phyloP scores from a whole-genome alignment of 768 basidiomycete species.

The Goffeauzyma gilvescens region DNA sequence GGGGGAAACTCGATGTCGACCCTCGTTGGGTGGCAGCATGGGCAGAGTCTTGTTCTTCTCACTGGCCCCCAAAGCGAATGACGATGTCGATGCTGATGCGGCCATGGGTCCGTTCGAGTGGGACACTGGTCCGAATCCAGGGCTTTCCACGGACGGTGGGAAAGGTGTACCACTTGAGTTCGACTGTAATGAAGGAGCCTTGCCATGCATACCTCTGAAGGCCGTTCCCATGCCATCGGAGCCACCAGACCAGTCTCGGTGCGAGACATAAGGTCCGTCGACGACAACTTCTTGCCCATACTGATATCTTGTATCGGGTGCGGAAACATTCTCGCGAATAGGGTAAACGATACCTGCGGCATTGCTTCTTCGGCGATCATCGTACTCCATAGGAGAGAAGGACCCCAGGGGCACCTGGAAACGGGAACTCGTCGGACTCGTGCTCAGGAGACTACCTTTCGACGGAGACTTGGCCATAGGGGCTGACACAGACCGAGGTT shows the following conservation, averaged over 20 bases:
- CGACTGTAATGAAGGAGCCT: not conserved
- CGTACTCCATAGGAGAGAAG: not conserved
- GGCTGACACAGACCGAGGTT: constrained; percentile 23
- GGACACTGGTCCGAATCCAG: not conserved
- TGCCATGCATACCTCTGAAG: not conserved
- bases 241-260: not conserved
- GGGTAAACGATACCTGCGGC: constrained; percentile 3
- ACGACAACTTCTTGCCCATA: constrained; percentile 1
- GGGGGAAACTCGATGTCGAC: no score
- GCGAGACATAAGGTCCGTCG: constrained; percentile 1
- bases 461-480: constrained; percentile 20
- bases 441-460: constrained; percentile 17
- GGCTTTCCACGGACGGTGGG: constrained; percentile 2
- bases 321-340: not conserved
- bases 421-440: constrained; percentile 21
- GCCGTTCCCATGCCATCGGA: not conserved
- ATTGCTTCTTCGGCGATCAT: constrained; percentile 14
- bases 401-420: constrained; percentile 11
- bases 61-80: not conserved
- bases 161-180: constrained; percentile 4
- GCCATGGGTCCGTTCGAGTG: not conserved
- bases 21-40: not conserved
- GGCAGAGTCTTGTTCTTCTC: constrained; percentile 6
- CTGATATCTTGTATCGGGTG: not conserved
- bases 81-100: not conserved